Percentiles rank a stretch among this genome's conserved stretches.
Evolutionary conservation across 805 yeast genomes (phyloP).

Genomic region (Myxozyma vanderwaltii): DNA sequence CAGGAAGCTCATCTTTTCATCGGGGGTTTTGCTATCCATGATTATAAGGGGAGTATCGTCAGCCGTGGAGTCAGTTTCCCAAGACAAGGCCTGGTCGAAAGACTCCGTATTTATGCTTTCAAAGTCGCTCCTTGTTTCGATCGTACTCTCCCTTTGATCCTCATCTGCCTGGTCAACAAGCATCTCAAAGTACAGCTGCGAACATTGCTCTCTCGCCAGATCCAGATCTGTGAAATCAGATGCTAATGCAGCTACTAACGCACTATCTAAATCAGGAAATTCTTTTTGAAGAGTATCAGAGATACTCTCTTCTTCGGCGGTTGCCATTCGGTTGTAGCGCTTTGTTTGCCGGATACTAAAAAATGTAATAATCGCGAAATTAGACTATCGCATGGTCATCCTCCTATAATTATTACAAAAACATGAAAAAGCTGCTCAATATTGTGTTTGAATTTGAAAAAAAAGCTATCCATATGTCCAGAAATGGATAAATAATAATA

Average conservation of each 20-base stretch:
- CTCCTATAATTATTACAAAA: no score
- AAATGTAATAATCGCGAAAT: no score
- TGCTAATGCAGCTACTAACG: slow-evolving; percentile 25
- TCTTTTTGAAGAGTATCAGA: slow-evolving; percentile 12
- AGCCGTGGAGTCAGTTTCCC: slow-evolving; percentile 1
- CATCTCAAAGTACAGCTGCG: slow-evolving; percentile 9
- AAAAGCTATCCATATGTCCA: no score
- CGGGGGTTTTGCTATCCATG: slow-evolving; percentile 8
- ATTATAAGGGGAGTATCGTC: background rate
- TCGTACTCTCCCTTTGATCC: background rate
- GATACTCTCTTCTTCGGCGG: background rate
- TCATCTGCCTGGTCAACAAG: slow-evolving; percentile 14
- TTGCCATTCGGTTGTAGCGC: background rate
- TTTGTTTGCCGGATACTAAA: no score
- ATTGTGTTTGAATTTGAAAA: no score
- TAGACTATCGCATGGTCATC: no score
- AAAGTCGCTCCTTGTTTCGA: background rate
- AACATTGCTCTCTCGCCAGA: slow-evolving; percentile 14
- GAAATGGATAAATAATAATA: no score
- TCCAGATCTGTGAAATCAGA: slow-evolving; percentile 5
- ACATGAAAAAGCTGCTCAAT: no score
- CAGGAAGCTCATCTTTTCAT: slow-evolving; percentile 12
- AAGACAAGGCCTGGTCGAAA: background rate
- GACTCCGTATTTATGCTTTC: background rate
- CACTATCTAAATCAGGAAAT: slow-evolving; percentile 23